phyloP scores from a whole-genome alignment of 495 filamentous ascomycete species.

The Extremus antarcticus region DNA sequence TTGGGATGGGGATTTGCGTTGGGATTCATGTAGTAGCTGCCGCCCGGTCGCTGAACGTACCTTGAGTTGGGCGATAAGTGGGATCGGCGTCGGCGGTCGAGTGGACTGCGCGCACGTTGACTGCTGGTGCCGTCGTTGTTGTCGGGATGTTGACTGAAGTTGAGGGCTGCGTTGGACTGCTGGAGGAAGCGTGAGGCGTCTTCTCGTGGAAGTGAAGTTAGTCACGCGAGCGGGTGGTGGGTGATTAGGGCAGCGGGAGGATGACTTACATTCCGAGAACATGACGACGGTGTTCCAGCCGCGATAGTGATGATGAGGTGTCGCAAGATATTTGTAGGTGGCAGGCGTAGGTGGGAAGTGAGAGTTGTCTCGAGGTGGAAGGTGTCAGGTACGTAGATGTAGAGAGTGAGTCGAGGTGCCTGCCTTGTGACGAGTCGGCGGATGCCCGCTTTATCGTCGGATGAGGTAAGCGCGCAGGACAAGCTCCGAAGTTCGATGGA shows the following conservation, averaged over 20 bases:
- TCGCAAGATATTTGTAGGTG: not conserved
- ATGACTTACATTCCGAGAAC: constrained; percentile 92
- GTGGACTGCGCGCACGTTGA: constrained; percentile 39
- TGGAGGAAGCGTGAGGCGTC: constrained; percentile 96
- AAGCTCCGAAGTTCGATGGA: no score
- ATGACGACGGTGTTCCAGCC: constrained; percentile 38
- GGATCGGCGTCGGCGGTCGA: constrained; percentile 33
- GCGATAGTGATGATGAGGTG: not conserved
- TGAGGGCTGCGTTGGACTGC: constrained; percentile 82
- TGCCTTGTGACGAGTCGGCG: not conserved
- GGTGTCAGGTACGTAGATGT: no score
- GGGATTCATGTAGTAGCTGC: constrained; percentile 39
- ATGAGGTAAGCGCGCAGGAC: not conserved
- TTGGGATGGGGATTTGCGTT: constrained; percentile 55
- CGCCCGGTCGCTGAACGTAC: constrained; percentile 40
- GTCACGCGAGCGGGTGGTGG: constrained; percentile 24
- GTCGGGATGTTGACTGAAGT: constrained; percentile 40
- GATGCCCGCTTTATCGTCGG: no score
- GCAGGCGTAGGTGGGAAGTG: not conserved
- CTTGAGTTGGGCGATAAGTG: constrained; percentile 35
- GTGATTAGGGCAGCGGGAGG: constrained; percentile 16
- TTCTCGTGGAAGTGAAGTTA: constrained; percentile 29
- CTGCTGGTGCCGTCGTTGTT: constrained; percentile 38
- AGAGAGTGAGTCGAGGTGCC: no score
- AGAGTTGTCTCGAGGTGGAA: not conserved